phyloP scores from a whole-genome alignment of 1,284 basidiomycete species.

The Phylloporus sp. region DNA sequence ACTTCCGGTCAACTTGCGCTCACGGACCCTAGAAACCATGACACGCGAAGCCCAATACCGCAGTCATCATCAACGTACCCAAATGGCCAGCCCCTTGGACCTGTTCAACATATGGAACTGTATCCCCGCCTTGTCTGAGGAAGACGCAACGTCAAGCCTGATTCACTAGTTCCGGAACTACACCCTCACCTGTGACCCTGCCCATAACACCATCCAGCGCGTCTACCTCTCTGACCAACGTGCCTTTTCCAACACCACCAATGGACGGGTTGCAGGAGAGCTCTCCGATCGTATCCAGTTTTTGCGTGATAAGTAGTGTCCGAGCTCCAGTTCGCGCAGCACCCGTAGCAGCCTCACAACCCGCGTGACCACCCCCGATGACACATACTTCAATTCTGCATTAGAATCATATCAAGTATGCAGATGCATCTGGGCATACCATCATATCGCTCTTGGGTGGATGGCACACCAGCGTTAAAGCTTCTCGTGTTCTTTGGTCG shows the following conservation, averaged over 20 bases:
- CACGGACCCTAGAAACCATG: slow-evolving; percentile 72
- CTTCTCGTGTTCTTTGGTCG: slow-evolving; percentile 4
- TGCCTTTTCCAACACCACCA: slow-evolving; percentile 90
- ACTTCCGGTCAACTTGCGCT: slow-evolving; percentile 85
- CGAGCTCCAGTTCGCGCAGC: slow-evolving; percentile 83
- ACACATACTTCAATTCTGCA: slow-evolving; percentile 67
- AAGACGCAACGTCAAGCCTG: neutral
- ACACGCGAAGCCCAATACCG: neutral
- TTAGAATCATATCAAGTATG: neutral
- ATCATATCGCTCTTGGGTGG: slow-evolving; percentile 27
- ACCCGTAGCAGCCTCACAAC: slow-evolving; percentile 88
- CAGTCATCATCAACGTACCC: slow-evolving; percentile 59
- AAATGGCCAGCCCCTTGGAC: slow-evolving; percentile 88
- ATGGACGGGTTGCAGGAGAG: slow-evolving; percentile 92
- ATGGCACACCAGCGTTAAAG: slow-evolving; percentile 8
- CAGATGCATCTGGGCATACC: slow-evolving; percentile 21
- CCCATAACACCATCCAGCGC: slow-evolving; percentile 87
- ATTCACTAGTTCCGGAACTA: neutral
- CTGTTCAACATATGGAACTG: slow-evolving; percentile 88
- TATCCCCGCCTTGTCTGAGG: slow-evolving; percentile 82
- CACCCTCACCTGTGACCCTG: slow-evolving; percentile 66
- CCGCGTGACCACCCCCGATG: slow-evolving; percentile 92
- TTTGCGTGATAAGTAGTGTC: slow-evolving; percentile 85
- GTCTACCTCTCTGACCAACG: slow-evolving; percentile 87
- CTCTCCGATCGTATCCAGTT: slow-evolving; percentile 82